Base-by-base conservation (phyloP, 768 basidiomycete species). In the Macrolepiota fuliginosa region DNA sequence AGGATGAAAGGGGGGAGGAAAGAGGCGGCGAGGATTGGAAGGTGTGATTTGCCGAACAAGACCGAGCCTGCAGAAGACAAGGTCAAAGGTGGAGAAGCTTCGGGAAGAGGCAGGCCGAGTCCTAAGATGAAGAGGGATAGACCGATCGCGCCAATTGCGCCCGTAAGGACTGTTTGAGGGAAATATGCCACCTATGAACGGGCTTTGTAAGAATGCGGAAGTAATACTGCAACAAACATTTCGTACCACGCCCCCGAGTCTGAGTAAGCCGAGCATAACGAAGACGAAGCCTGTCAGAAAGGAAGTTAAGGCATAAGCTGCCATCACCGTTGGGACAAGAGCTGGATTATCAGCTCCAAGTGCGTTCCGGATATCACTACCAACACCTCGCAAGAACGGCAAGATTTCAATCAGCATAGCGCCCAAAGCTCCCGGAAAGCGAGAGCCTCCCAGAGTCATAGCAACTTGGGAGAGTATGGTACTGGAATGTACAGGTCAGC, bases 321-420 rank as follows among this genome's bases (percentile, higher is more conserved):
- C 69, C 68, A 70, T 69, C 19, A 70, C 67, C 15, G 69, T 70
- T 3, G 69, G 69, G 13, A 70, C 54, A 27, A 70, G 50, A 0
- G 64, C 68, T 6, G 68, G 69, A 54, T 70, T 65, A 32, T 61
- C 63, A 17, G 56, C 58, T 9, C 69, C 69, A 3, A 70, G 67
- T 11, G 51, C 66, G n/a, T 22, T 57, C 17, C 61, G 66, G 25
- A 70, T 69, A 53, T 66, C 61, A 27, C 17, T 69, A 1, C 62
- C 68, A 10, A 70, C 50, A 27, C 64, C 65, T 40, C 63, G 55
- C 9, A 70, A 58, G 37, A 70, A 69, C 1, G 69, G 69, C 9
- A 70, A 40, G 10, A 70, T 69, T 61, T 70, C 69, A 2, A 70
- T 66, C 15, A 70, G 46, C 69, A 69, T 70, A 12, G 61, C 59